These are phyloP conservation scores for Hydnomerulius pinastri DNA, from an alignment of 768 basidiomycete genomes.

Conservation along the genomic window DNA sequence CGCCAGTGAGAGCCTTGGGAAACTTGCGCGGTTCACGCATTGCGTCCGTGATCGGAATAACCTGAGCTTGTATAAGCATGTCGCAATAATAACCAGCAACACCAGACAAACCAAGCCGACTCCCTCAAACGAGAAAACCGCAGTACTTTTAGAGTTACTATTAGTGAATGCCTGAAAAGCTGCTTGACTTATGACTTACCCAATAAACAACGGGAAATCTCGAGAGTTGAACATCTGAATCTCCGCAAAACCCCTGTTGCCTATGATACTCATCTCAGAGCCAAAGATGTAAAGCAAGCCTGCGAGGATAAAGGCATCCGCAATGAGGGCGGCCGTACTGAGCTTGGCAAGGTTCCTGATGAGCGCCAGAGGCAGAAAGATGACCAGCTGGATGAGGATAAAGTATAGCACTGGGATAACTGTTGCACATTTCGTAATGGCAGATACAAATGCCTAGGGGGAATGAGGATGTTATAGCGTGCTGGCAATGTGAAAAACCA, in stretches of 20 bases:
- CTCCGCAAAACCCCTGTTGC: constrained; percentile 69
- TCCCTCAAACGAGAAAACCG: constrained; percentile 98
- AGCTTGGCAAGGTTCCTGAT: constrained; percentile 94
- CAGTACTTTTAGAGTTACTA: constrained; percentile 58
- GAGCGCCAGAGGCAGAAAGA: constrained; percentile 89
- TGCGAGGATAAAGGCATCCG: constrained; percentile 92
- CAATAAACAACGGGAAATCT: constrained; percentile 90
- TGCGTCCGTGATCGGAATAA: constrained; percentile 96
- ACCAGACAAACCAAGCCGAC: constrained; percentile 74
- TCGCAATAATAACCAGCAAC: neutral
- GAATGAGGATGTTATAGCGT: neutral
- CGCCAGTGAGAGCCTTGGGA: constrained; percentile 82
- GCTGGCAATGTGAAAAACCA: neutral
- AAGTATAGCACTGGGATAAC: constrained; percentile 72
- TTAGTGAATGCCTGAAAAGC: constrained; percentile 1
- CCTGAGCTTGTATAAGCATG: constrained; percentile 36
- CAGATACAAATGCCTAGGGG: constrained; percentile 77
- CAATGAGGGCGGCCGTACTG: constrained; percentile 86
- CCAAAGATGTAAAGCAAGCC: constrained; percentile 86
- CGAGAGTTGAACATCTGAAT: constrained; percentile 85
- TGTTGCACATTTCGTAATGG: constrained; percentile 73
- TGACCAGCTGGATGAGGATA: constrained; percentile 78
- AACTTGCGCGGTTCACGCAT: constrained; percentile 97
- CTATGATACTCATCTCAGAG: constrained; percentile 77
- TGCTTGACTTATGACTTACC: constrained; percentile 47